A percentile compares a stretch with the other conserved stretches of the same genome.
Evolutionary conservation across 805 yeast species (phyloP).

Genomic region (Candida vaughaniae): DNA sequence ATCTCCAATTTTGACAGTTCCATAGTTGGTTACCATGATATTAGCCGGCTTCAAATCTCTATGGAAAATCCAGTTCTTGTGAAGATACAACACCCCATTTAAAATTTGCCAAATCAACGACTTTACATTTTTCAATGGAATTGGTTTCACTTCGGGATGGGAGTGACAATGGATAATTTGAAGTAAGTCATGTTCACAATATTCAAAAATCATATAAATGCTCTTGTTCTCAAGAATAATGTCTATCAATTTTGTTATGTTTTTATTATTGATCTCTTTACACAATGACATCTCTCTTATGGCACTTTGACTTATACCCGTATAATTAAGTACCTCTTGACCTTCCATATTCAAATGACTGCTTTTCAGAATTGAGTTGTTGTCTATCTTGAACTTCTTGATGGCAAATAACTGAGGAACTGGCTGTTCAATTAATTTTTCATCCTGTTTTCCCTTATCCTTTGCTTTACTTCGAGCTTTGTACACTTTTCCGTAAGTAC

Average conservation of each 20-base stretch:
- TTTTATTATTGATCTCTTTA: constrained; percentile 77
- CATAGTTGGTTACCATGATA: constrained; percentile 88
- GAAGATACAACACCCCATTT: constrained; percentile 87
- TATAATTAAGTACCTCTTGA: constrained; percentile 83
- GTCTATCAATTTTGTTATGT: constrained; percentile 77
- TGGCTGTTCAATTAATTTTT: constrained; percentile 8
- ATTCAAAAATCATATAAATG: constrained; percentile 93
- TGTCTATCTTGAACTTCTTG: constrained; percentile 91
- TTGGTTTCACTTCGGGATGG: constrained; percentile 78
- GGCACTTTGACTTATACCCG: constrained; percentile 95
- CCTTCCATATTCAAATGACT: constrained; percentile 52
- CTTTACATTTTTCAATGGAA: constrained; percentile 77
- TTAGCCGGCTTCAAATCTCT: constrained; percentile 97
- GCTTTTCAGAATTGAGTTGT: constrained; percentile 30
- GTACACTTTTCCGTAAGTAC: constrained; percentile 94
- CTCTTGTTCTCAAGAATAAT: constrained; percentile 83
- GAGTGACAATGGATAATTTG: constrained; percentile 94
- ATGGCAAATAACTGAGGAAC: constrained; percentile 63
- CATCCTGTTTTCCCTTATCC: constrained; percentile 30
- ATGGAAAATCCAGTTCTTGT: constrained; percentile 95
- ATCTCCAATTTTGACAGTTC: constrained; percentile 95
- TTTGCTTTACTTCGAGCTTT: constrained; percentile 56
- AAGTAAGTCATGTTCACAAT: constrained; percentile 91
- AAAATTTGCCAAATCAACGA: constrained; percentile 90
- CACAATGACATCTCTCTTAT: constrained; percentile 95